Evolutionary conservation across 2,329 filamentous ascomycete genomes (phyloP).

Genomic region (Sclerotinia sclerotiorum): DNA sequence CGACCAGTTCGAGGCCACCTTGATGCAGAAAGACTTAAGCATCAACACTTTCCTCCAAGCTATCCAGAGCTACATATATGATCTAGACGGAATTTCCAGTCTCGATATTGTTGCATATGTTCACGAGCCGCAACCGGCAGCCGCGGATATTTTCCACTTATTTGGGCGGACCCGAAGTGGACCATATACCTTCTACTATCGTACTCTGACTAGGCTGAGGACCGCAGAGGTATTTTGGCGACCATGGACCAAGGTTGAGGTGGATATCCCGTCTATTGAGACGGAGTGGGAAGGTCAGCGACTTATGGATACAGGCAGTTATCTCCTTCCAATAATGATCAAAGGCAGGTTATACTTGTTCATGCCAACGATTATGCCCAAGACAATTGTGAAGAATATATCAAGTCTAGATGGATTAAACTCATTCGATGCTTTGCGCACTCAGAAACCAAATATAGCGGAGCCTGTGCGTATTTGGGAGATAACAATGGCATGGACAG

Average conservation of each 20-base stretch:
- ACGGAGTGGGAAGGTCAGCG: background rate
- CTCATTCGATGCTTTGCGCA: background rate
- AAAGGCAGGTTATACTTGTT: background rate
- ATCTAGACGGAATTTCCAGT: background rate
- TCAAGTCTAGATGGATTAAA: fast-evolving
- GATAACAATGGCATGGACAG: constrained; percentile 5
- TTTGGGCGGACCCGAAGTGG: background rate
- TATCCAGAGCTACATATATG: background rate
- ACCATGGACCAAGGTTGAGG: constrained; percentile 4
- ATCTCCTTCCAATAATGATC: background rate
- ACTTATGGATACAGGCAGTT: background rate
- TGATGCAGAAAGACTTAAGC: background rate
- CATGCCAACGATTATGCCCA: background rate
- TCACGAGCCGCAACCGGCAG: background rate
- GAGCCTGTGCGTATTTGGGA: background rate
- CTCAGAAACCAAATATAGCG: background rate
- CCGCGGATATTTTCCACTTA: background rate
- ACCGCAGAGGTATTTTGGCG: background rate
- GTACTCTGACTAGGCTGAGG: background rate
- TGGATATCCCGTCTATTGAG: background rate
- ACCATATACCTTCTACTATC: background rate
- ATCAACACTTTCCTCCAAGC: background rate
- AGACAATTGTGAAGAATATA: background rate
- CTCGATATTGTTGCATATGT: constrained; percentile 8
- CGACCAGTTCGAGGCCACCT: constrained; percentile 30